Percentiles rank a stretch among this genome's conserved stretches.
These are phyloP conservation scores for Leccinum sublutescens DNA, from an alignment of 768 basidiomycete genomes.

Conservation along the genomic window DNA sequence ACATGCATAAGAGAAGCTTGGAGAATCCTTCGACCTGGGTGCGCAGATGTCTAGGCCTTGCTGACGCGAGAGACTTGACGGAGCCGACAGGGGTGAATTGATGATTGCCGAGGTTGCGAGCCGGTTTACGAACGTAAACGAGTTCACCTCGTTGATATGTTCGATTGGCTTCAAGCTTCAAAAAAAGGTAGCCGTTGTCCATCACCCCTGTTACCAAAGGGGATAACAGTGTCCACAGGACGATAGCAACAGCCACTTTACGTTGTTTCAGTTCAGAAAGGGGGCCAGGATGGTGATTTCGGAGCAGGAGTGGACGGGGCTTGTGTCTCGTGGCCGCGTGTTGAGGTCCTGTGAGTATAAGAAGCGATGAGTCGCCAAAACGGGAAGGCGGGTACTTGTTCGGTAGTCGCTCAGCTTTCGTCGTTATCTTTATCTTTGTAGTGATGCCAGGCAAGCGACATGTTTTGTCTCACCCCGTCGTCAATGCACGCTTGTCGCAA, in stretches of 20 bases:
- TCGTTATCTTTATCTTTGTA: background rate
- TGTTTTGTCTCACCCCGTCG: constrained; percentile 65
- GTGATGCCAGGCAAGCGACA: constrained; percentile 42
- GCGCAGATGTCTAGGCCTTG: constrained; percentile 29
- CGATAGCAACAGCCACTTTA: constrained; percentile 80
- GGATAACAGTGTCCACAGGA: constrained; percentile 48
- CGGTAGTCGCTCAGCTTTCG: background rate
- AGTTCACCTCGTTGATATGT: constrained; percentile 61
- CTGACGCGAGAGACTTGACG: constrained; percentile 11
- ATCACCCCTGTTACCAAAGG: background rate
- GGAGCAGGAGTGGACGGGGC: constrained; percentile 58
- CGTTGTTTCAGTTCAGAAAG: constrained; percentile 79
- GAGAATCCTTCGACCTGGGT: constrained; percentile 84
- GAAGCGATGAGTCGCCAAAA: constrained; percentile 48
- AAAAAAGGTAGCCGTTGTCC: constrained; percentile 51
- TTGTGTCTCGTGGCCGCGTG: constrained; percentile 51
- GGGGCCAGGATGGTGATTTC: constrained; percentile 42
- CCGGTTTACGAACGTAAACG: constrained; percentile 66
- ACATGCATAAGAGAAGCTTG: constrained; percentile 85
- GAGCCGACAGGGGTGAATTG: constrained; percentile 61
- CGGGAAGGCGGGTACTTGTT: background rate
- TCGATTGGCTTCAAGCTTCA: constrained; percentile 73
- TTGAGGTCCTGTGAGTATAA: constrained; percentile 95
- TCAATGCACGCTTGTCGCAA: constrained; percentile 71
- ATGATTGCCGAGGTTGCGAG: constrained; percentile 90